Evolutionary conservation across 108 stramenopile species (phyloP), one percentile per base, ranked within the genome.

Genomic region (Seminavis robusta): DNA sequence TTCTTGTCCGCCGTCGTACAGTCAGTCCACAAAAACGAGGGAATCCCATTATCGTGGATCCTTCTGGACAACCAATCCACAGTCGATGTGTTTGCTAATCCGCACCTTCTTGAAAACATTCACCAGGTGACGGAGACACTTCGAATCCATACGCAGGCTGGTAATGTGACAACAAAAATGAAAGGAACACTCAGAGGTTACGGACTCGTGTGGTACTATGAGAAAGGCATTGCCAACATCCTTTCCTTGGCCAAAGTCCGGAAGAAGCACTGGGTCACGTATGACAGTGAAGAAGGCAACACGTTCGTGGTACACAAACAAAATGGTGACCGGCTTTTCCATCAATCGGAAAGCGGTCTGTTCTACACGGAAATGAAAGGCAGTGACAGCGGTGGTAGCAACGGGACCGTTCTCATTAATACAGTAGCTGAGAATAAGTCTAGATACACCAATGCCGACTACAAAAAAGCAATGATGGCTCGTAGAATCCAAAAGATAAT

Each of bases 21-120:
- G n/a, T n/a, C n/a, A n/a, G n/a, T n/a, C n/a, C n/a, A n/a, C n/a
- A n/a, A n/a, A n/a, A n/a, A 48, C 26, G 5, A n/a, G n/a, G 47
- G 6, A 3, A 48, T 48, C 4, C 21, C 19, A 4, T n/a, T n/a
- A 3, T 23, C 6, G 3, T 67, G 54, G 65, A 64, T 74, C 0
- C 33, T 74, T 1, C 29, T 74, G 0, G 73, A 74, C 39, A 63
- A 42, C 24, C 65, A 74, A 26, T 69, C 67, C 2, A 64, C 60
- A 1, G 62, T 63, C 5, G 47, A 47, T 27, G 43, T 69, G 6
- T 63, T 74, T 31, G 31, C 52, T 26, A 74, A 74, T 28, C 0
- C 29, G 4, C n/a, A 40, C 15, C 33, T 67, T 1, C 48, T 74
- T 1, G 25, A 19, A 0, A 59, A 59, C 3, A 64, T 69, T 19